Conservation (phyloP, 2,329 filamentous ascomycete species). For the Botrytis porri region DNA sequence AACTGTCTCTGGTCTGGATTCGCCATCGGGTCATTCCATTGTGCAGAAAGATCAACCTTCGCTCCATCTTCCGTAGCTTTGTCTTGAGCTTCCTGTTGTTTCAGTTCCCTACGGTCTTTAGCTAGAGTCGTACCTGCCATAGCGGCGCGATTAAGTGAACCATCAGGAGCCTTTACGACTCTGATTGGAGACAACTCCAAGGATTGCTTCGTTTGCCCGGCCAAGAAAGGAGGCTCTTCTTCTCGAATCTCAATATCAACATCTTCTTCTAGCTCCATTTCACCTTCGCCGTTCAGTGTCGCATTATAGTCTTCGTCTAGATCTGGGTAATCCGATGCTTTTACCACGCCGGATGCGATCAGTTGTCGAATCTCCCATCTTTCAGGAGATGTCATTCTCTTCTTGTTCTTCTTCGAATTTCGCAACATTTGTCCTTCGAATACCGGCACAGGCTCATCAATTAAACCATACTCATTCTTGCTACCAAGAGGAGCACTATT, state of each 20-base stretch:
- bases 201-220: conserved; percentile 94
- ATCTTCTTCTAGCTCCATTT: conserved; percentile 91
- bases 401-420: conserved; percentile 64
- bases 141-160: conserved; percentile 94
- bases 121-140: conserved; percentile 88
- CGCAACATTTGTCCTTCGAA: conserved; percentile 57
- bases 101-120: conserved; percentile 84
- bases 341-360: conserved; percentile 90
- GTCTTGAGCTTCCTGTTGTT: conserved; percentile 83
- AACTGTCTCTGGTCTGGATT: conserved; percentile 82
- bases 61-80: conserved; percentile 68
- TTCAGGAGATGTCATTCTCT: conserved; percentile 94
- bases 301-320: conserved; percentile 92
- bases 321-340: conserved; percentile 90
- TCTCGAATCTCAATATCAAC: conserved; percentile 96
- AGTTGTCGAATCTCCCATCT: conserved; percentile 97
- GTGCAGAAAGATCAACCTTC: conserved; percentile 78
- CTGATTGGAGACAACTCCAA: conserved; percentile 92
- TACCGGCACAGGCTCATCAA: conserved; percentile 53
- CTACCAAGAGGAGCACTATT: conserved; percentile 78
- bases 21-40: conserved; percentile 98
- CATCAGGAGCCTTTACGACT: conserved; percentile 95
- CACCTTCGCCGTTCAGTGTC: conserved; percentile 78
- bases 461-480: conserved; percentile 55
- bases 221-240: conserved; percentile 93